Evolutionary conservation across 495 filamentous ascomycete species (phyloP), one percentile per base, ranked within the genome.

Genomic region (Neurospora sp.): DNA sequence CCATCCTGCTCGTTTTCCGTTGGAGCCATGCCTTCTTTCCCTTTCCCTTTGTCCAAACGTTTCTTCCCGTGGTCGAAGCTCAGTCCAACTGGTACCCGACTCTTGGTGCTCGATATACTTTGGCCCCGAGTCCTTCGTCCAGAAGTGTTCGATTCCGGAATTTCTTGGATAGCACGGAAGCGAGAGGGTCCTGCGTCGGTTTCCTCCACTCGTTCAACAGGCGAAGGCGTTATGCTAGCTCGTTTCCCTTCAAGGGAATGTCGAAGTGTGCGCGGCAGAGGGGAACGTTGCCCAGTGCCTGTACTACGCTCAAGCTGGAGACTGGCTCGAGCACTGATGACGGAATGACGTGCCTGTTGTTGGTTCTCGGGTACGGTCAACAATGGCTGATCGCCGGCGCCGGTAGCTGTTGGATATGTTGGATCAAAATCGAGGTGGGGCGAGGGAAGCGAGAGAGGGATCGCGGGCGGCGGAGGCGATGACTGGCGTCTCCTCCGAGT

Each of bases 381-480:
- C 20, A 94, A 88, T 18, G 91, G 91, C 76, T 88, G 89, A 65
- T 89, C 89, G 83, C 89, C 89, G 81, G 89, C 82, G 16, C 80
- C 80, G 74, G 78, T 79, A 39, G 77, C 80, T 70, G 75, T 78
- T 39, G 79, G 75, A 69, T 84, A 75, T 44, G 74, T 72, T 14
- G 80, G 72, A 41, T 76, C 74, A 39, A 76, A 76, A 48, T 80
- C 79, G 27, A 80, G 70, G 74, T 80, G 72, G 73, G 84, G 80
- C 9, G 79, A 70, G 70, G 84, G 82, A 40, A 82, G 84, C 27
- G 81, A 78, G 53, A 86, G 83, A 68, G 85, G 87, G 35, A 86
- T 79, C 9, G 83, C 75, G 12, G 82, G 85, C 69, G 83, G 86
- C 22, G 83, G 84, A 59, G 81, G 85, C 35, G 81, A 86, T 22